These are phyloP conservation scores for Aureobasidium sp. DNA, from an alignment of 2,329 filamentous ascomycete genomes.

Conservation along the genomic window DNA sequence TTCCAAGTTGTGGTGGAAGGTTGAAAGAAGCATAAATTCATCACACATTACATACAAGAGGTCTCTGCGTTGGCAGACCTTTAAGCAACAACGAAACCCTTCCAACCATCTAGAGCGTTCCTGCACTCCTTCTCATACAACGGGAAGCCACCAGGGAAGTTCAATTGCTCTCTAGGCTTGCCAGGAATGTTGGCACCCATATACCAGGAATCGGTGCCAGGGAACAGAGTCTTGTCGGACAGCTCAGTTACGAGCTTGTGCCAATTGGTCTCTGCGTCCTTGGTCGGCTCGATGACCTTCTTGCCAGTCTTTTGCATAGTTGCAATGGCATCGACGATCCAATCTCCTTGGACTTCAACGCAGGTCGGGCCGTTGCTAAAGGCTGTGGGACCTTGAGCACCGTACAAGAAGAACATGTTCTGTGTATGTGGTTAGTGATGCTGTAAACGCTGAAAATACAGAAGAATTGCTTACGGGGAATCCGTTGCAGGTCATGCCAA, in stretches of 20 bases:
- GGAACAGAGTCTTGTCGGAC: constrained; percentile 37
- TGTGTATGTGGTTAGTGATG: not conserved
- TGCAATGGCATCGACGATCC: constrained; percentile 38
- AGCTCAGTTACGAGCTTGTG: constrained; percentile 33
- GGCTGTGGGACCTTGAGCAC: constrained; percentile 41
- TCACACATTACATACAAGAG: not conserved
- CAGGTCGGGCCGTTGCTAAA: constrained; percentile 42
- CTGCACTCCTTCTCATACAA: constrained; percentile 36
- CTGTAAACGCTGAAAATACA: not conserved
- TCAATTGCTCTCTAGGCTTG: constrained; percentile 40
- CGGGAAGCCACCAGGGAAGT: constrained; percentile 37
- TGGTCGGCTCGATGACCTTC: constrained; percentile 35
- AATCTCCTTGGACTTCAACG: constrained; percentile 40
- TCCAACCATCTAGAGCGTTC: constrained; percentile 30
- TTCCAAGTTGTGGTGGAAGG: too few species aligned
- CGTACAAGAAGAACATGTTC: constrained; percentile 34
- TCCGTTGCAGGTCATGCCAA: constrained; percentile 37
- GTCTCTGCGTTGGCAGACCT: not conserved
- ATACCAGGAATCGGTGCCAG: constrained; percentile 38
- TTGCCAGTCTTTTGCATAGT: constrained; percentile 33
- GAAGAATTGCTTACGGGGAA: constrained; percentile 25
- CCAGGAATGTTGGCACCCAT: constrained; percentile 42
- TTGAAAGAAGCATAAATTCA: constrained; percentile 2
- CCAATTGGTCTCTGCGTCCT: constrained; percentile 39
- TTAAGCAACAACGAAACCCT: constrained; percentile 22